Evolutionary conservation across 2,329 filamentous ascomycete species (phyloP), one percentile per base, ranked within the genome.

Genomic region (Colletotrichum sojae): DNA sequence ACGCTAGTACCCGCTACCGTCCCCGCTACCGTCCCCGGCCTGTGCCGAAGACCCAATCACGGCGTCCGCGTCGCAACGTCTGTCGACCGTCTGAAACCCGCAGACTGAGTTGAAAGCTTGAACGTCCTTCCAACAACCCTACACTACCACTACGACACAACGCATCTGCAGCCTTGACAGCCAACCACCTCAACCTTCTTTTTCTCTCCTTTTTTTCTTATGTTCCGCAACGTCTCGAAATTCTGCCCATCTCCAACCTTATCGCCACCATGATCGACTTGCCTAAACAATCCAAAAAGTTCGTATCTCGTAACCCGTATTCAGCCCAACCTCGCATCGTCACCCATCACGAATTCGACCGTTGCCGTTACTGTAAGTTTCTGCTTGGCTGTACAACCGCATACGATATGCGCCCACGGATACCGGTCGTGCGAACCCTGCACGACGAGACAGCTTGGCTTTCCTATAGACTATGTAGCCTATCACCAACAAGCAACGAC

Each of bases 51-150:
- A 22, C 4, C 66, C 67, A 69, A 69, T 69, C 56, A 69, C 10
- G 2, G 18, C 10, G 15, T 2, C 36, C 31, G 18, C 6, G 39
- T 18, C 40, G 55, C 55, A 48, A 69, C 51, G 63, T 67, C 56
- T n/a, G 18, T 39, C 36, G 12, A 25, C 63, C 62, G 56, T 69
- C 62, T 69, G 67, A 67, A 69, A 69, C 67, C 18, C 51, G 18
- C 31, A 36, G 31, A 36, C 31, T 36, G 31, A 36, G 31, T 36
- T 36, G 31, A 6, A 36, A 36, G 31, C 31, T 36, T 36, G 31
- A 36, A 10, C 31, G 31, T 36, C 31, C 5, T 9, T 36, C 31
- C 31, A 36, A 10, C 31, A 10, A 36, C 31, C 27, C 27, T 31
- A 31, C 27, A n/a, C n/a, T n/a, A n/a, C n/a, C n/a, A n/a, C 27